A percentile compares a stretch with the other conserved stretches of the same genome.
phyloP scores from a whole-genome alignment of 1,139 yeast species.

The Magnusiomyces suaveolens region DNA sequence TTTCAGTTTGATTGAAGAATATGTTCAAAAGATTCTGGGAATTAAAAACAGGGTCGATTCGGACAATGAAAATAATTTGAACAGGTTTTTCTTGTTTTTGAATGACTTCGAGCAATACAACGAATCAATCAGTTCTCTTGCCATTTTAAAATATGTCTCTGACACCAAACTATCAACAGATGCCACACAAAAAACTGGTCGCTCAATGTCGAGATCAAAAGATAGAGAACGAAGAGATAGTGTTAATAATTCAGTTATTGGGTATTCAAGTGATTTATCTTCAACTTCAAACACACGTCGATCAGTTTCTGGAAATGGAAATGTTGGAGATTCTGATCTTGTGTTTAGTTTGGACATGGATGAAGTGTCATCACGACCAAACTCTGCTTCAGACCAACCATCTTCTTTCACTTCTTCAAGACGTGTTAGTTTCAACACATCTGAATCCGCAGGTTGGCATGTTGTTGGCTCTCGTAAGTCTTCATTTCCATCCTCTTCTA shows the following conservation, averaged over 20 bases:
- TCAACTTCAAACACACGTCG: not conserved
- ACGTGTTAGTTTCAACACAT: not conserved
- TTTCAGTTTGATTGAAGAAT: not conserved
- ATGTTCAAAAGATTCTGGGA: not conserved
- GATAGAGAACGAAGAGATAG: not conserved
- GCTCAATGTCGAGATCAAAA: not conserved
- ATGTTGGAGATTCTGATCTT: conserved; percentile 1
- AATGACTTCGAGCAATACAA: conserved; percentile 10
- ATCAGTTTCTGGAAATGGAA: not conserved
- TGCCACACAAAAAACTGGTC: not conserved
- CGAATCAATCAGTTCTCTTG: conserved; percentile 8
- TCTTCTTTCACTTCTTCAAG: not conserved
- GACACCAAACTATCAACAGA: not conserved
- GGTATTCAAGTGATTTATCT: not conserved
- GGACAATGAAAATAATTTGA: not conserved
- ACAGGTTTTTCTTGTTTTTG: conserved; percentile 4
- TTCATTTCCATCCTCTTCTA: conserved; percentile 7
- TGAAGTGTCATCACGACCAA: not conserved
- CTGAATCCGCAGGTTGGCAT: conserved; percentile 9
- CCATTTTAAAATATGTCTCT: not conserved
- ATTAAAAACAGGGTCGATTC: not conserved
- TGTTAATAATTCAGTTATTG: not conserved
- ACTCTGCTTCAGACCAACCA: not conserved
- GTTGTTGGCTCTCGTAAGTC: conserved; percentile 10
- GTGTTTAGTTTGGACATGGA: conserved; percentile 12